Base-by-base conservation (phyloP, 805 yeast genomes). In the Nakazawaea anatomiae region DNA sequence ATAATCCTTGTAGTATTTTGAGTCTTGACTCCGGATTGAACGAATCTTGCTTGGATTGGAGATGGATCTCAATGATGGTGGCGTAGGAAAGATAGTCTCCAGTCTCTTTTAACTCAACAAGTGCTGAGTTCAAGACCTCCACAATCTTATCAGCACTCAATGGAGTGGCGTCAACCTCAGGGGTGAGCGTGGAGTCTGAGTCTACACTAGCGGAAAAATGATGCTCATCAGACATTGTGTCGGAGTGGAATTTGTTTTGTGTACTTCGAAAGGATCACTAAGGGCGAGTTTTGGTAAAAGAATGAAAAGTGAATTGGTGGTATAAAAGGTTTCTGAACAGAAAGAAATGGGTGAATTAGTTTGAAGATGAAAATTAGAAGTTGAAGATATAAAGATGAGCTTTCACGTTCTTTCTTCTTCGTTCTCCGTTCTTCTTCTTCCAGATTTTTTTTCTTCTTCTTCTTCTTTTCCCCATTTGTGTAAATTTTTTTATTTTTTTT, bases 71-170 rank as follows among this genome's bases (percentile, higher is more conserved):
- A 36, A 88, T 60, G 18, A 87, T 67, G 0, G 95, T 86, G n/a
- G 87, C 78, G 59, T 82, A 87, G 4, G 89, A 76, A 28, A 88
- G 64, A 60, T 70, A 87, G 64, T 88, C 96, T 7, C 75, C 68
- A 6, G 81, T 65, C 44, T 75, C 76, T 38, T 39, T 43, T 31
- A 61, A 46, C 36, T 51, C 53, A 28, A 32, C 48, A 38, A 51
- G 46, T 11, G 53, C 50, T 6, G 39, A 14, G 18, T 46, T 42
- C 44, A 51, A 46, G 5, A 28, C 14, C 38, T 46, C 50, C 6
- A 51, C 12, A 27, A 51, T 43, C 38, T 46, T 51, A 25, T 27
- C 49, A 7, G 40, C 42, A 35, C 42, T 7, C 28, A 39, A 31
- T n/a, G 42, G 40, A 7, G n/a, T n/a, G 10, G 28, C 29, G 27